Evolutionary conservation across 345 rosid genomes (phyloP).

Genomic region (Raphanus sativus): DNA sequence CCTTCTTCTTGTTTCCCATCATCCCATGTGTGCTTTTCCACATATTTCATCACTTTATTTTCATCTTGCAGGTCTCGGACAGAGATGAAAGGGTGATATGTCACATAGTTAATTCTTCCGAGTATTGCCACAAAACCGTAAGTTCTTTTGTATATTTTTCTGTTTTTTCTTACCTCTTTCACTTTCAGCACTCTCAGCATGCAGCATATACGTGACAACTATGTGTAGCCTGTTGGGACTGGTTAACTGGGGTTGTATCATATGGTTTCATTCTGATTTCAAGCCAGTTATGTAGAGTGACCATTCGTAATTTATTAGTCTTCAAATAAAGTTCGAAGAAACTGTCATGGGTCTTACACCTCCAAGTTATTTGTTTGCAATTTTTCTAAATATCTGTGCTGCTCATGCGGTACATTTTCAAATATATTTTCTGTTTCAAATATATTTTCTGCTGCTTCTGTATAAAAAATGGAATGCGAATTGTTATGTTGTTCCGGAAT

Average conservation of each 20-base stretch:
- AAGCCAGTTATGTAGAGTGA: slow-evolving; percentile 6
- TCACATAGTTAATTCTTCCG: slow-evolving; percentile 93
- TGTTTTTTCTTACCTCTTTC: slow-evolving; percentile 20
- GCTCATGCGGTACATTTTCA: slow-evolving; percentile 1
- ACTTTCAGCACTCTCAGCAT: slow-evolving; percentile 16
- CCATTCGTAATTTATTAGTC: not conserved
- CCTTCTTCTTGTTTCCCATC: slow-evolving; percentile 17
- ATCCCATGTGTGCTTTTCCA: slow-evolving; percentile 19
- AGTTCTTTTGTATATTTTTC: slow-evolving; percentile 37
- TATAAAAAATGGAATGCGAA: not conserved
- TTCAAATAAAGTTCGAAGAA: slow-evolving; percentile 7
- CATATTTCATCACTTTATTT: not conserved
- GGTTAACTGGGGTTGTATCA: not conserved
- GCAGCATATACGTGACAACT: slow-evolving; percentile 8
- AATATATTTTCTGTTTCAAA: not conserved
- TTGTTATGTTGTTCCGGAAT: slow-evolving; percentile 9
- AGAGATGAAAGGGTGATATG: slow-evolving; percentile 93
- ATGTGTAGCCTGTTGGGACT: too few species aligned
- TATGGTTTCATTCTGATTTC: not conserved
- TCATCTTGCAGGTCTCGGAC: slow-evolving; percentile 71
- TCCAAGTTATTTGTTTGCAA: slow-evolving; percentile 8
- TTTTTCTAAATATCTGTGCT: not conserved
- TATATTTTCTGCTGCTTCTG: not conserved
- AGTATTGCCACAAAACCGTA: slow-evolving; percentile 92
- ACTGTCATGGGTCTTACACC: slow-evolving; percentile 13